Percentiles rank a stretch among this genome's conserved stretches.
phyloP scores from a whole-genome alignment of 495 filamentous ascomycete genomes.

The Bryoglossum gracile region DNA sequence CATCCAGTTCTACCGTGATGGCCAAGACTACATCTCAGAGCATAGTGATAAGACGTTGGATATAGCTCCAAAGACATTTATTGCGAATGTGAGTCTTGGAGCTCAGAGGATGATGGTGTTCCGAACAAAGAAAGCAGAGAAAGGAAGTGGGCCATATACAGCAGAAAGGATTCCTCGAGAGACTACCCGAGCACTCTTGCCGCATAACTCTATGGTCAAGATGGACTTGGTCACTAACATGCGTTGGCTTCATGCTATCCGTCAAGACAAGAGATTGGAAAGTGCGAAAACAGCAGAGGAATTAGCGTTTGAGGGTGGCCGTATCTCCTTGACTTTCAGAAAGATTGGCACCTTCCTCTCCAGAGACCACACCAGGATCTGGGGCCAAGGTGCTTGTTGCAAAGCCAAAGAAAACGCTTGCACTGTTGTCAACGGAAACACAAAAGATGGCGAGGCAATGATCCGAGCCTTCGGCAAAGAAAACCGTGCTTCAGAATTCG shows the following conservation, averaged over 20 bases:
- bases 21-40: slow-evolving; percentile 92
- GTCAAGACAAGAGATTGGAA: slow-evolving; percentile 68
- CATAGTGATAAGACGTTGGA: slow-evolving; percentile 97
- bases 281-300: slow-evolving; percentile 62
- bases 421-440: slow-evolving; percentile 60
- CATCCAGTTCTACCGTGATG: slow-evolving; percentile 86
- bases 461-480: slow-evolving; percentile 77
- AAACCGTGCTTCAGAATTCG: slow-evolving; percentile 65
- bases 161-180: slow-evolving; percentile 31
- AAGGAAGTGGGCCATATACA: slow-evolving; percentile 9
- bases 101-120: slow-evolving; percentile 88
- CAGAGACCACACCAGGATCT: slow-evolving; percentile 56
- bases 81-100: slow-evolving; percentile 89
- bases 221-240: slow-evolving; percentile 77
- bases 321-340: slow-evolving; percentile 91
- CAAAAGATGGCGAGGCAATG: slow-evolving; percentile 57
- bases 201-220: slow-evolving; percentile 82
- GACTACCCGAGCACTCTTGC: slow-evolving; percentile 63
- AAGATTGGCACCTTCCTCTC: slow-evolving; percentile 80
- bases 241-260: slow-evolving; percentile 85
- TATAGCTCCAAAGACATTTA: slow-evolving; percentile 69
- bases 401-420: slow-evolving; percentile 55
- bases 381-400: slow-evolving; percentile 79
- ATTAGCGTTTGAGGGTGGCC: slow-evolving; percentile 60
- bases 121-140: slow-evolving; percentile 61